phyloP scores from a whole-genome alignment of 331 rosid genomes.

The Dryas integrifolia region DNA sequence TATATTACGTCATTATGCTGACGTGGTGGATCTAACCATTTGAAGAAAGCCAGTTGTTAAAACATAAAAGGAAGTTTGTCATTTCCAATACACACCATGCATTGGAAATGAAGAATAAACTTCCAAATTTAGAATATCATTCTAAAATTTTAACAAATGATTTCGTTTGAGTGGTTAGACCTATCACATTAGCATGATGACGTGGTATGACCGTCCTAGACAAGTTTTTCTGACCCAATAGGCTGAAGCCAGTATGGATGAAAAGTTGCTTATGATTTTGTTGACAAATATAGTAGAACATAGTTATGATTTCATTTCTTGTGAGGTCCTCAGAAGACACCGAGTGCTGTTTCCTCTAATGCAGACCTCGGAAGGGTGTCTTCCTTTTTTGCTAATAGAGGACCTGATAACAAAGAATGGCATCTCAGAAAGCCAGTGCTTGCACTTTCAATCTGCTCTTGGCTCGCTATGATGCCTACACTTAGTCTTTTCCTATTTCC shows the following conservation, averaged over 20 bases:
- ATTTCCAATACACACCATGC: background rate
- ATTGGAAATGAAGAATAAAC: background rate
- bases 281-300: background rate
- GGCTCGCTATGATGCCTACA: conserved; percentile 6
- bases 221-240: background rate
- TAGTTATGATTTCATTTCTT: background rate
- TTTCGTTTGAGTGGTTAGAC: background rate
- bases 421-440: conserved; percentile 5
- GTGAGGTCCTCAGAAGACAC: conserved; percentile 1
- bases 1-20: background rate
- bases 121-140: background rate
- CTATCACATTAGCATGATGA: background rate
- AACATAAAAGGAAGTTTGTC: background rate
- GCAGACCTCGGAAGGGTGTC: background rate
- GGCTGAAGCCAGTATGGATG: background rate
- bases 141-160: background rate
- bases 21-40: background rate
- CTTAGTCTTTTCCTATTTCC: background rate
- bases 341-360: background rate
- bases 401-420: conserved; percentile 4
- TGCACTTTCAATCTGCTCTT: background rate
- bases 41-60: background rate
- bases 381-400: background rate
- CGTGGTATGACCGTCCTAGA: background rate
- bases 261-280: background rate